A percentile compares a stretch with the other conserved stretches of the same genome.
These are phyloP conservation scores for Ceratobasidium sp. DNA, from an alignment of 1,284 basidiomycete genomes.

Conservation along the genomic window DNA sequence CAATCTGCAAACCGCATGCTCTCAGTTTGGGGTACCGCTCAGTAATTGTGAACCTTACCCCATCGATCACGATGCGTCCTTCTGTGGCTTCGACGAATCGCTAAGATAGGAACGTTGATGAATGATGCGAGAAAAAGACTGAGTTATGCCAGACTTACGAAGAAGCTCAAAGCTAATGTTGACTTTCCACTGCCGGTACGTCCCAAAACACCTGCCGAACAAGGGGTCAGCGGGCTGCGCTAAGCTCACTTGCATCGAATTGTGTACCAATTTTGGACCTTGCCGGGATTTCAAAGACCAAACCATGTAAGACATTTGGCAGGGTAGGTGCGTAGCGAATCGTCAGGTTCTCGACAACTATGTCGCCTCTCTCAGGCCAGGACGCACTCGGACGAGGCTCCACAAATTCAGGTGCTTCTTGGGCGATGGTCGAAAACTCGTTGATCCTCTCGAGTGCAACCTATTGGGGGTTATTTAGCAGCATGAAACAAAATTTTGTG, in stretches of 20 bases:
- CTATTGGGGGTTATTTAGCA: slow-evolving; percentile 57
- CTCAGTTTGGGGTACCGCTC: background rate
- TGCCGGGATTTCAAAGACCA: slow-evolving; percentile 82
- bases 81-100: slow-evolving; percentile 91
- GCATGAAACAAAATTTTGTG: background rate
- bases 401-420: slow-evolving; percentile 83
- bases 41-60: slow-evolving; percentile 50
- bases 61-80: slow-evolving; percentile 88
- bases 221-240: background rate
- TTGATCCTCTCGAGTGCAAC: slow-evolving; percentile 92
- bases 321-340: slow-evolving; percentile 85
- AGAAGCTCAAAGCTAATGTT: slow-evolving; percentile 57
- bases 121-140: background rate
- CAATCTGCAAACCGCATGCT: slow-evolving; percentile 59
- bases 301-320: slow-evolving; percentile 85
- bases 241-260: slow-evolving; percentile 57
- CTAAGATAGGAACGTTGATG: slow-evolving; percentile 77
- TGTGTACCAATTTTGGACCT: slow-evolving; percentile 61
- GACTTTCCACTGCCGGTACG: slow-evolving; percentile 79
- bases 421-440: slow-evolving; percentile 85
- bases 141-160: slow-evolving; percentile 47
- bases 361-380: slow-evolving; percentile 84
- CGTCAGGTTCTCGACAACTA: slow-evolving; percentile 83
- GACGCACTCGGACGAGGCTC: slow-evolving; percentile 85
- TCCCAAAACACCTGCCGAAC: slow-evolving; percentile 85